Evolutionary conservation across 2,329 filamentous ascomycete genomes (phyloP).

Genomic region (Nakataea oryzae): DNA sequence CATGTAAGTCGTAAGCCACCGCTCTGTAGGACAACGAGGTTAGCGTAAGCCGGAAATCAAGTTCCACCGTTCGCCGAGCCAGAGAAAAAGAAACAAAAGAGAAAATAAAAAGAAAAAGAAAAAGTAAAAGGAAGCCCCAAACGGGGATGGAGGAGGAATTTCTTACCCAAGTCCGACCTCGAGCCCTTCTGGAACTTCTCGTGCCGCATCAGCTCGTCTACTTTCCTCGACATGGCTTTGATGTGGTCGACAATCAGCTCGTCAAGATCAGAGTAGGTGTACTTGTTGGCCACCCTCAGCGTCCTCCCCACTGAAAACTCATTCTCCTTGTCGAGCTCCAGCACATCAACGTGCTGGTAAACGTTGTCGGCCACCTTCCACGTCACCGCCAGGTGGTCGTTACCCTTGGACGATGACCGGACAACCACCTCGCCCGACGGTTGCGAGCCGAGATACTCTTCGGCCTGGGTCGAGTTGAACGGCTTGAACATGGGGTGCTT

Average conservation of each 20-base stretch:
- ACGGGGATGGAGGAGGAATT: background rate
- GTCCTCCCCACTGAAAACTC: constrained; percentile 87
- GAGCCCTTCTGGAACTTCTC: constrained; percentile 86
- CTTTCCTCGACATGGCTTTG: constrained; percentile 95
- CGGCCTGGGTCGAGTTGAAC: constrained; percentile 85
- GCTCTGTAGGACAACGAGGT: constrained; percentile 46
- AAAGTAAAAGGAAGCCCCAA: background rate
- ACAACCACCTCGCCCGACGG: constrained; percentile 86
- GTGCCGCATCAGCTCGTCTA: constrained; percentile 88
- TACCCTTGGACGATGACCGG: constrained; percentile 86
- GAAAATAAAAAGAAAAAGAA: background rate
- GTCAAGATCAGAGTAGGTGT: constrained; percentile 90
- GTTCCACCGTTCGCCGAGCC: background rate
- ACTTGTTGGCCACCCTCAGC: constrained; percentile 77
- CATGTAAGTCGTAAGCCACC: constrained; percentile 93
- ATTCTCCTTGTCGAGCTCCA: constrained; percentile 94
- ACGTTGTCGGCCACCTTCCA: constrained; percentile 96
- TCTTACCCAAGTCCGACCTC: constrained; percentile 74
- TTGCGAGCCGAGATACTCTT: constrained; percentile 84
- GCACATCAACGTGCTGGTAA: constrained; percentile 96
- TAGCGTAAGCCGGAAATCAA: constrained; percentile 7
- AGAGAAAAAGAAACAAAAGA: background rate
- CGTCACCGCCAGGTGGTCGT: constrained; percentile 89
- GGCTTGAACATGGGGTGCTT: constrained; percentile 95
- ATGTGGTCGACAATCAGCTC: constrained; percentile 96